Evolutionary conservation across 2,329 filamentous ascomycete species (phyloP).

Genomic region (Claviceps lovelessii): DNA sequence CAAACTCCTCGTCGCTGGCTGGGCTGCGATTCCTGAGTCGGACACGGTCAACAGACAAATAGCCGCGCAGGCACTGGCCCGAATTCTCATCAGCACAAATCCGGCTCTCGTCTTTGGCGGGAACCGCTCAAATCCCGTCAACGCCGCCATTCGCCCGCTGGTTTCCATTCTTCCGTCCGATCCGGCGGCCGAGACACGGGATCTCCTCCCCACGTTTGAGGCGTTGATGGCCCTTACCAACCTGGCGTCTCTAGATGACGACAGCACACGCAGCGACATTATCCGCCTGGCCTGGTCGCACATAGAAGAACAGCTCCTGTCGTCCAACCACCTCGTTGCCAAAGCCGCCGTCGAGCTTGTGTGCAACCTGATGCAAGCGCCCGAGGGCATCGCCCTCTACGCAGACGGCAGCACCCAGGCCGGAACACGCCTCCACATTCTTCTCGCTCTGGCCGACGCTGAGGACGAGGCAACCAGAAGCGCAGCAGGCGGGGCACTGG

Average conservation of each 20-base stretch:
- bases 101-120: slow-evolving; percentile 72
- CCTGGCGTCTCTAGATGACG: slow-evolving; percentile 64
- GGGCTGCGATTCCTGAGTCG: slow-evolving; percentile 44
- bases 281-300: slow-evolving; percentile 59
- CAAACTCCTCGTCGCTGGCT: slow-evolving; percentile 62
- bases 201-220: slow-evolving; percentile 83
- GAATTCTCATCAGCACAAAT: slow-evolving; percentile 76
- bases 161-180: slow-evolving; percentile 57
- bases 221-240: slow-evolving; percentile 86
- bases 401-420: slow-evolving; percentile 54
- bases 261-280: slow-evolving; percentile 50
- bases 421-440: slow-evolving; percentile 60
- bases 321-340: slow-evolving; percentile 58
- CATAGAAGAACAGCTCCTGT: slow-evolving; percentile 73
- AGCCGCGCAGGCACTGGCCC: slow-evolving; percentile 67
- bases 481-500: slow-evolving; percentile 78
- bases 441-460: slow-evolving; percentile 76
- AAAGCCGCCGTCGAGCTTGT: slow-evolving; percentile 78
- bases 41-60: slow-evolving; percentile 35
- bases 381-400: slow-evolving; percentile 53
- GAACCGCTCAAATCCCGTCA: slow-evolving; percentile 56
- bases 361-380: slow-evolving; percentile 71
- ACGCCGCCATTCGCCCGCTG: slow-evolving; percentile 71
- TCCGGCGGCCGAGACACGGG: slow-evolving; percentile 46
- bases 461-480: slow-evolving; percentile 66